Percentiles rank a stretch among this genome's conserved stretches.
These are phyloP conservation scores for Aureobasidium sp. DNA, from an alignment of 2,329 filamentous ascomycete species.

Conservation along the genomic window DNA sequence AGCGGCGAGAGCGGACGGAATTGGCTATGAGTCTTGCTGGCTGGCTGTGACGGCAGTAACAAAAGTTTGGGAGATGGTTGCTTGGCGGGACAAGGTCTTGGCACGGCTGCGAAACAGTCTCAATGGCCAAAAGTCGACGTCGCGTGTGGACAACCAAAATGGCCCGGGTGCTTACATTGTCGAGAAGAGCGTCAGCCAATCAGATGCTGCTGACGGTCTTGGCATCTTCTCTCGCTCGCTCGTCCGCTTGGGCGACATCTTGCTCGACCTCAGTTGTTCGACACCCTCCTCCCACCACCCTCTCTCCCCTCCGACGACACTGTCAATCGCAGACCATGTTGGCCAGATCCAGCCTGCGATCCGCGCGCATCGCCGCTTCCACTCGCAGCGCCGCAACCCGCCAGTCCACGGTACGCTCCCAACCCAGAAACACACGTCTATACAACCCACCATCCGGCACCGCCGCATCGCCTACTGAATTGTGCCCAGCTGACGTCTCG, in stretches of 20 bases:
- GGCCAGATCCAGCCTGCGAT: constrained; percentile 84
- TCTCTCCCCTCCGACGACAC: neutral
- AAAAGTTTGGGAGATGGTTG: too few species aligned
- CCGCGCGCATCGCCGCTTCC: constrained; percentile 78
- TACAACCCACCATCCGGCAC: constrained; percentile 20
- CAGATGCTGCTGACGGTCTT: neutral
- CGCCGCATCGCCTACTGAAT: constrained; percentile 22
- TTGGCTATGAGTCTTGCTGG: constrained; percentile 11
- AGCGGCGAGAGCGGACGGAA: neutral
- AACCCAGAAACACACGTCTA: neutral
- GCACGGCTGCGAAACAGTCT: too few species aligned
- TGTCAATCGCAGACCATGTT: constrained; percentile 55
- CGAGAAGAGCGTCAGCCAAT: neutral
- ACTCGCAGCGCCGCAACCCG: constrained; percentile 54
- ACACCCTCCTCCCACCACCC: constrained; percentile 4
- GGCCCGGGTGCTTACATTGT: neutral
- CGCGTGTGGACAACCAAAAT: neutral
- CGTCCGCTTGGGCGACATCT: neutral
- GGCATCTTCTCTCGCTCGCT: constrained; percentile 2
- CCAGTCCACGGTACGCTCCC: constrained; percentile 39
- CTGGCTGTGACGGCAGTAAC: constrained; percentile 14
- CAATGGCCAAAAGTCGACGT: neutral
- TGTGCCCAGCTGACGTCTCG: constrained; percentile 19
- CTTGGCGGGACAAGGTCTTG: too few species aligned
- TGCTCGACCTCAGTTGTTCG: constrained; percentile 1